A percentile compares a stretch with the other conserved stretches of the same genome.
Conservation (phyloP, 2,329 filamentous ascomycete genomes). For the Colletotrichum sp. region DNA sequence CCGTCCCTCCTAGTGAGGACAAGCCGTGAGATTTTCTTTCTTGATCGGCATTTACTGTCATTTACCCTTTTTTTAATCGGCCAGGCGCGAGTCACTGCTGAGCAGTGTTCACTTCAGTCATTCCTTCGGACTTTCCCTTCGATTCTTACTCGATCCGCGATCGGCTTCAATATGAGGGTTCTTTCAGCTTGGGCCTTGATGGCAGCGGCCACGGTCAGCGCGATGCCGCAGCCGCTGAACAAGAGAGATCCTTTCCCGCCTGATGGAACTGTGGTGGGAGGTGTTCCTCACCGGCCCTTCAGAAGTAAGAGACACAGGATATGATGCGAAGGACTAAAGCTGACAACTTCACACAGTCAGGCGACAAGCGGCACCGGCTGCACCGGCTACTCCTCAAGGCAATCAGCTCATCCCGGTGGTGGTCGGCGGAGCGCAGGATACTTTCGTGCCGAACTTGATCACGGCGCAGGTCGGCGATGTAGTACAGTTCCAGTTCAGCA, state of each 20-base stretch:
- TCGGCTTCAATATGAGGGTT: slow-evolving; percentile 3
- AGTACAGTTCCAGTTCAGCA: slow-evolving; percentile 48
- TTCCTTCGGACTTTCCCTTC: not conserved
- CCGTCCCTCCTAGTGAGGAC: slow-evolving; percentile 11
- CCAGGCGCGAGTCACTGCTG: slow-evolving; percentile 1
- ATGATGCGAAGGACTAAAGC: not conserved
- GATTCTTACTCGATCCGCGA: not conserved
- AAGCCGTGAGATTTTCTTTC: slow-evolving; percentile 1
- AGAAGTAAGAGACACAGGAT: not conserved
- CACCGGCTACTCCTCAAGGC: slow-evolving; percentile 12
- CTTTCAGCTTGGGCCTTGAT: not conserved
- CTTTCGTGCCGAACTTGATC: slow-evolving; percentile 41
- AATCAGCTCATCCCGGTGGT: slow-evolving; percentile 34
- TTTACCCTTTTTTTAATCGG: slow-evolving; percentile 4
- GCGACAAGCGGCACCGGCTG: slow-evolving; percentile 4
- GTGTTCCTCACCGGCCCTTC: slow-evolving; percentile 6
- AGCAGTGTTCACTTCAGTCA: slow-evolving; percentile 8
- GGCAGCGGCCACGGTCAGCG: slow-evolving; percentile 3
- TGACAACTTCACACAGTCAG: not conserved
- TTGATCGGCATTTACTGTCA: slow-evolving; percentile 7
- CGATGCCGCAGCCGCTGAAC: slow-evolving; percentile 7
- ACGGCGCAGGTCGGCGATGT: slow-evolving; percentile 39
- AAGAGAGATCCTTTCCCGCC: slow-evolving; percentile 12
- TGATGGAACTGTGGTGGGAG: slow-evolving; percentile 10
- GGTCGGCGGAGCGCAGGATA: slow-evolving; percentile 40